A percentile compares a stretch with the other conserved stretches of the same genome.
Evolutionary conservation across 345 rosid species (phyloP).

Genomic region (Nasturtium officinale): DNA sequence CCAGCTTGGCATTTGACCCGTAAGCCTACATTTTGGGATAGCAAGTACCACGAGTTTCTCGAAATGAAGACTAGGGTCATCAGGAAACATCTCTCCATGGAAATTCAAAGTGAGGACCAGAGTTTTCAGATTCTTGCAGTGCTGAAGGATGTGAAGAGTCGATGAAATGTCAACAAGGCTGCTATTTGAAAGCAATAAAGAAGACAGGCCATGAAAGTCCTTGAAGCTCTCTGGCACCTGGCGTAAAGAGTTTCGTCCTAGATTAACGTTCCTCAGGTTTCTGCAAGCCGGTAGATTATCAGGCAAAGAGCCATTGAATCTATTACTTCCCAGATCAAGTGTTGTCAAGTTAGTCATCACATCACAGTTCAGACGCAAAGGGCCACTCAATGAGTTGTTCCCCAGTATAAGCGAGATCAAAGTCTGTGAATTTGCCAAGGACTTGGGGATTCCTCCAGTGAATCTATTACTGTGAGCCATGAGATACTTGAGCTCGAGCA

Average conservation of each 20-base stretch:
- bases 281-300: slow-evolving; percentile 53
- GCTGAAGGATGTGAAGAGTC: slow-evolving; percentile 56
- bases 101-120: slow-evolving; percentile 59
- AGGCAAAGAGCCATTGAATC: slow-evolving; percentile 50
- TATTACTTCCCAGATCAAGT: slow-evolving; percentile 60
- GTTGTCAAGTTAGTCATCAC: slow-evolving; percentile 53
- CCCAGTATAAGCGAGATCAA: slow-evolving; percentile 53
- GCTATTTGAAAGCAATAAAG: slow-evolving; percentile 51
- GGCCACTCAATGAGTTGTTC: slow-evolving; percentile 61
- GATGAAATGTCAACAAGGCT: slow-evolving; percentile 55
- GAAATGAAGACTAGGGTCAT: slow-evolving; percentile 48
- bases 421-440: slow-evolving; percentile 53
- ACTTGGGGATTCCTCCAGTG: slow-evolving; percentile 53
- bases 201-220: slow-evolving; percentile 52
- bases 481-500: slow-evolving; percentile 41
- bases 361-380: slow-evolving; percentile 49
- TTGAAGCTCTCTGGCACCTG: slow-evolving; percentile 58
- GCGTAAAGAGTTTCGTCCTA: slow-evolving; percentile 55
- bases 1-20: slow-evolving; percentile 64
- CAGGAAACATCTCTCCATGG: slow-evolving; percentile 50
- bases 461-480: slow-evolving; percentile 51
- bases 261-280: slow-evolving; percentile 47
- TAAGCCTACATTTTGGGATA: slow-evolving; percentile 48
- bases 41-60: slow-evolving; percentile 52
- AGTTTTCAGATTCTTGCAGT: slow-evolving; percentile 55